phyloP scores from a whole-genome alignment of 2,329 filamentous ascomycete genomes.

The Verticillium longisporum region DNA sequence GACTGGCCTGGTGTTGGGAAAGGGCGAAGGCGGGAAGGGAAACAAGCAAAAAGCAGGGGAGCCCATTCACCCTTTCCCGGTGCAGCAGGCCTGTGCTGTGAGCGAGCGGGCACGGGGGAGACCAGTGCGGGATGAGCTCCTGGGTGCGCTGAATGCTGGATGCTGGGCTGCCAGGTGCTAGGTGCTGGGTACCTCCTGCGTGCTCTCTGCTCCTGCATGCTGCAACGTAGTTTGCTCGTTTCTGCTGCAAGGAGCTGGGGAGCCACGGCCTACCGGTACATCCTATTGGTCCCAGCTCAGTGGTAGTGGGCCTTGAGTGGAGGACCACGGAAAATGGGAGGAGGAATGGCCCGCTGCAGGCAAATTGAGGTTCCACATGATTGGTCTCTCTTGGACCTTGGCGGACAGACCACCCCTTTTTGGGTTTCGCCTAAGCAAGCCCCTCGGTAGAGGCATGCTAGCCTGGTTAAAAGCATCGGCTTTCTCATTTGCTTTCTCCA shows the following conservation, averaged over 20 bases:
- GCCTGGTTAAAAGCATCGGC: not conserved
- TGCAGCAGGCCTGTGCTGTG: not conserved
- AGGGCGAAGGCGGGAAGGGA: constrained; percentile 1
- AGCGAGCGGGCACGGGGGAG: not conserved
- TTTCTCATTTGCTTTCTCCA: not conserved
- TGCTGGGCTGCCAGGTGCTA: too few relatives aligned
- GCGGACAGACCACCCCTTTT: not conserved
- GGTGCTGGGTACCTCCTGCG: not conserved
- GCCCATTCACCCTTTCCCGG: not conserved
- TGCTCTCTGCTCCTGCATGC: not conserved
- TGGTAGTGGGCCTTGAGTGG: not conserved
- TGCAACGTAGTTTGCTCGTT: not conserved
- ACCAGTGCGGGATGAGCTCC: not conserved
- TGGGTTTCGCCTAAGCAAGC: constrained; percentile 1
- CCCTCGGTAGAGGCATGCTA: not conserved
- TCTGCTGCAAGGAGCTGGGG: not conserved
- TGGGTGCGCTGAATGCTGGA: not conserved
- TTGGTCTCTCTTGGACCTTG: not conserved
- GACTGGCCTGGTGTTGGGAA: constrained; percentile 11
- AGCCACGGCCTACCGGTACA: not conserved
- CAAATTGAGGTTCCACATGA: constrained; percentile 1
- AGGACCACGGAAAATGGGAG: not conserved
- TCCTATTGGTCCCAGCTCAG: not conserved
- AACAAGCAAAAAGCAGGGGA: constrained; percentile 1
- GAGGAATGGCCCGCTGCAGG: constrained; percentile 2